Percentiles rank a stretch among this genome's conserved stretches.
These are phyloP conservation scores for Cryptococcus sp. DNA, from an alignment of 1,284 basidiomycete species.

Conservation along the genomic window DNA sequence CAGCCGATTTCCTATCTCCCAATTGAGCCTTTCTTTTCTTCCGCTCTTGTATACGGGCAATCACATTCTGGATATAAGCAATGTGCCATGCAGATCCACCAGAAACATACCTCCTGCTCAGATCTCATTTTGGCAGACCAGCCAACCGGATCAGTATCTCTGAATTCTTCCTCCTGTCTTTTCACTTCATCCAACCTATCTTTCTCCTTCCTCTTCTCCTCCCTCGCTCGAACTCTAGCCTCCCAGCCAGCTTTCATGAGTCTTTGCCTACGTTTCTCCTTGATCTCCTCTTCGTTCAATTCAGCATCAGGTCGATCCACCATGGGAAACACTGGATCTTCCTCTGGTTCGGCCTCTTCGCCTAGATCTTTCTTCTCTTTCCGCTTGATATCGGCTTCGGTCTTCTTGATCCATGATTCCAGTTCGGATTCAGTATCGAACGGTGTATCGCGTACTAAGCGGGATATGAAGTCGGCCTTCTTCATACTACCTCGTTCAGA, in stretches of 20 bases:
- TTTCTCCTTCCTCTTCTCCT: slow-evolving; percentile 81
- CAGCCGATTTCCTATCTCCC: slow-evolving; percentile 87
- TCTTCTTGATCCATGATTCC: slow-evolving; percentile 71
- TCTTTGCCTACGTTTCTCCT: slow-evolving; percentile 91
- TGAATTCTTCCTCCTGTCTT: slow-evolving; percentile 70
- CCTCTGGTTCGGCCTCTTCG: slow-evolving; percentile 55
- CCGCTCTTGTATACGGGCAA: slow-evolving; percentile 80
- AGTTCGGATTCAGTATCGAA: slow-evolving; percentile 66
- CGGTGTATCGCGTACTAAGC: slow-evolving; percentile 53
- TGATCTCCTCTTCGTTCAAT: slow-evolving; percentile 87
- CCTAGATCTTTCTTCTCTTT: slow-evolving; percentile 68
- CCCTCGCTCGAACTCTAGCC: slow-evolving; percentile 75
- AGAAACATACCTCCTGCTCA: slow-evolving; percentile 67
- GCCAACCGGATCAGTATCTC: slow-evolving; percentile 62
- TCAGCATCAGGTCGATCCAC: slow-evolving; percentile 87
- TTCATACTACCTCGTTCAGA: slow-evolving; percentile 63
- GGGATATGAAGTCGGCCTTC: slow-evolving; percentile 69
- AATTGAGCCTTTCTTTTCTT: slow-evolving; percentile 76
- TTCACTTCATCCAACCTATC: slow-evolving; percentile 71
- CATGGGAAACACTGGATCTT: slow-evolving; percentile 82
- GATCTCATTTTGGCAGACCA: slow-evolving; percentile 68
- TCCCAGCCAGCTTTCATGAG: slow-evolving; percentile 94
- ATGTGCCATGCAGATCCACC: not conserved
- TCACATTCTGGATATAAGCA: slow-evolving; percentile 56
- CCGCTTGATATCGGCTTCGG: slow-evolving; percentile 63